Conservation (phyloP, 2,329 filamentous ascomycete species). For the Diaporthe caulivora region DNA sequence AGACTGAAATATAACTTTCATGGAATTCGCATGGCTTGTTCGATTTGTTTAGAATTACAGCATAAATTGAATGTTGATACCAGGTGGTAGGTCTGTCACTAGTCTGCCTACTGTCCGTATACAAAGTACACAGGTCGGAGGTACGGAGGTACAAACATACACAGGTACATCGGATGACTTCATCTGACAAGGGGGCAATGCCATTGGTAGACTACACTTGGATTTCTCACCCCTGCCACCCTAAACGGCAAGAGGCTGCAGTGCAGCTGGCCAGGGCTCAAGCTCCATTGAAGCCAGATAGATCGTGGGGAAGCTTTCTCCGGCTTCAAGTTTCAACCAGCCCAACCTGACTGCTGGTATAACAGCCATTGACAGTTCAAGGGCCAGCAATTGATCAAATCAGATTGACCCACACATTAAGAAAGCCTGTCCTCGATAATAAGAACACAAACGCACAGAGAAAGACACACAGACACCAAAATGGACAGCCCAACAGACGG, state of each 20-base stretch:
- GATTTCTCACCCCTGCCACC: background rate
- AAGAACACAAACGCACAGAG: background rate
- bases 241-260: background rate
- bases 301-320: constrained; percentile 21
- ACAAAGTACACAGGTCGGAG: too few relatives aligned
- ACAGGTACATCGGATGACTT: constrained; percentile 7
- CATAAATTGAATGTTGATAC: background rate
- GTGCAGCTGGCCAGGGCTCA: constrained; percentile 17
- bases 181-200: background rate
- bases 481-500: constrained; percentile 48
- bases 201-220: too few relatives aligned
- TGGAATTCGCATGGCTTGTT: too few relatives aligned
- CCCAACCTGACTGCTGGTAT: background rate
- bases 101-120: too few relatives aligned
- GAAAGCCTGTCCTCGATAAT: too few relatives aligned
- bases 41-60: background rate
- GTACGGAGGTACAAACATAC: background rate
- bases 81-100: background rate
- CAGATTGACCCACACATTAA: background rate
- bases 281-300: constrained; percentile 28
- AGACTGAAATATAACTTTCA: background rate
- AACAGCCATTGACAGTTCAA: background rate
- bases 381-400: background rate
- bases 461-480: background rate
- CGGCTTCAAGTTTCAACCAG: background rate